Conservation (phyloP, 208 protist species). For the Leishmania braziliensis region DNA sequence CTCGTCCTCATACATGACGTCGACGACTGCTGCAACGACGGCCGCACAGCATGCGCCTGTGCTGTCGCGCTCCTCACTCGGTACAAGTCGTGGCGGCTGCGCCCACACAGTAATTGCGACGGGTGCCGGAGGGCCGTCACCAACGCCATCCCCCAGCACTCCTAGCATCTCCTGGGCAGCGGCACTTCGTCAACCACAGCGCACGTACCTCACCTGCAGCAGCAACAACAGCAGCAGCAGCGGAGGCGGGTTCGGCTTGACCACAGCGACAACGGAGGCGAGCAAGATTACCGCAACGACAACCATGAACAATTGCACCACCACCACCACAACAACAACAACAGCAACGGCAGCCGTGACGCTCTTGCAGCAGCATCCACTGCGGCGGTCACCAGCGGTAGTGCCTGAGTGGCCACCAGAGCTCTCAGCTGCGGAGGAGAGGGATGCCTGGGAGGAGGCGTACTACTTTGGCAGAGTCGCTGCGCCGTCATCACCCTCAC, state of each 20-base stretch:
- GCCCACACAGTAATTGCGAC: not conserved
- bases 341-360: not conserved
- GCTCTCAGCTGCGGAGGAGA: slow-evolving; percentile 30
- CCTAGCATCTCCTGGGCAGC: slow-evolving; percentile 23
- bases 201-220: not conserved
- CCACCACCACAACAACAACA: slow-evolving; percentile 5
- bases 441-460: slow-evolving; percentile 23
- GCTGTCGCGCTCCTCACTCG: slow-evolving; percentile 9
- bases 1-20: not conserved
- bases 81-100: slow-evolving; percentile 3
- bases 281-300: slow-evolving; percentile 13
- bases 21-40: not conserved
- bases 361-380: not conserved
- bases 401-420: slow-evolving; percentile 24
- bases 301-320: slow-evolving; percentile 21
- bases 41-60: slow-evolving; percentile 8
- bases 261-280: not conserved
- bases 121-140: not conserved
- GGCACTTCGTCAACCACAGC: slow-evolving; percentile 12
- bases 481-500: not conserved
- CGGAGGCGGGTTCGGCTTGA: not conserved
- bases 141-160: not conserved
- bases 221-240: slow-evolving; percentile 7
- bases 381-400: not conserved
- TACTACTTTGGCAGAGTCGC: slow-evolving; percentile 17